Conservation (phyloP, 2,329 filamentous ascomycete genomes). For the Orbilia brochopaga region DNA sequence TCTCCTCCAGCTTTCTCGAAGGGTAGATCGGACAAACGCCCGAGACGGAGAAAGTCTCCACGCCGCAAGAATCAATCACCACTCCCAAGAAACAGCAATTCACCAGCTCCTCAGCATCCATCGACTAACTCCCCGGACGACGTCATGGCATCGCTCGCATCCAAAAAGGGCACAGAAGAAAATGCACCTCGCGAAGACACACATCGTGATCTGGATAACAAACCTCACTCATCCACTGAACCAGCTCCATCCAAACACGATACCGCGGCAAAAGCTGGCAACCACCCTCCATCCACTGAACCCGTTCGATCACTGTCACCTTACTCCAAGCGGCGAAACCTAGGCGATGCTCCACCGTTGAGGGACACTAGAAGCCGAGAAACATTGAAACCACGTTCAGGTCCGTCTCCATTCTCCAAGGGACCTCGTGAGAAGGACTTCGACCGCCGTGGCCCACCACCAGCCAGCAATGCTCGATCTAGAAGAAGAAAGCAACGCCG, state of each 20-base stretch:
- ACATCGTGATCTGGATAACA: background rate
- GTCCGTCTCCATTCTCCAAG: constrained; percentile 20
- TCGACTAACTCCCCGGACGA: constrained; percentile 34
- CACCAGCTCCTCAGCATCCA: constrained; percentile 29
- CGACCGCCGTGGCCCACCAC: constrained; percentile 21
- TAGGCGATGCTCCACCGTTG: constrained; percentile 7
- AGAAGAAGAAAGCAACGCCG: constrained; percentile 35
- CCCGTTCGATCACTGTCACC: constrained; percentile 33
- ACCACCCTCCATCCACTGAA: constrained; percentile 11
- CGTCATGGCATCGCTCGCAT: constrained; percentile 36
- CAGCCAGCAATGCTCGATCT: constrained; percentile 29
- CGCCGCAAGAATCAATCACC: constrained; percentile 32
- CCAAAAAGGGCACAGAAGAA: constrained; percentile 4
- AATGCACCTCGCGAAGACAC: constrained; percentile 5
- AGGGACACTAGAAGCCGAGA: constrained; percentile 25
- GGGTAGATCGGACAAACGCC: constrained; percentile 35
- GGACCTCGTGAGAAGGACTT: constrained; percentile 27
- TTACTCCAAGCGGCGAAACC: constrained; percentile 31
- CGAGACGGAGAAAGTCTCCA: constrained; percentile 32
- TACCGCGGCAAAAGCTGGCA: constrained; percentile 29
- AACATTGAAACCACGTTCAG: constrained; percentile 13
- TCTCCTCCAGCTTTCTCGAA: constrained; percentile 25
- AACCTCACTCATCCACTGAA: constrained; percentile 12
- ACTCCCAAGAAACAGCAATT: constrained; percentile 21
- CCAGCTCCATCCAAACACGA: constrained; percentile 3